phyloP scores from a whole-genome alignment of 257 asterid species.

The Fraxinus cuspidata region DNA sequence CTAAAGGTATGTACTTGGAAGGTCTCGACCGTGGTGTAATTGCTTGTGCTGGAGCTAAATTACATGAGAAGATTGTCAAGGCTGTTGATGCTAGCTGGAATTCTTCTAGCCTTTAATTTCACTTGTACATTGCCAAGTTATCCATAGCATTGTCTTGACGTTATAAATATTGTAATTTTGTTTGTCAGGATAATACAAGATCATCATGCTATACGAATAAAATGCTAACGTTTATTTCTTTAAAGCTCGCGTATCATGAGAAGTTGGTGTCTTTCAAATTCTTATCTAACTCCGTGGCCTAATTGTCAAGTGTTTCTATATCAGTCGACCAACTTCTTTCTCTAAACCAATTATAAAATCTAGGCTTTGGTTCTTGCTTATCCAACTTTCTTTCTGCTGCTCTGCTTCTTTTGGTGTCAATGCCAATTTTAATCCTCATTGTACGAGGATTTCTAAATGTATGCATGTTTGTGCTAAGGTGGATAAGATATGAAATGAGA shows the following conservation, averaged over 20 bases:
- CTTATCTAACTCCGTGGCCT: neutral
- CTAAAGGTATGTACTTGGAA: slow-evolving; percentile 71
- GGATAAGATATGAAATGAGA: too few species aligned
- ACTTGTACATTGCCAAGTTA: neutral
- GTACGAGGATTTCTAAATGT: too few species aligned
- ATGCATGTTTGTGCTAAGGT: too few species aligned
- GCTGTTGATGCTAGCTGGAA: slow-evolving; percentile 91
- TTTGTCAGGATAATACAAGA: neutral
- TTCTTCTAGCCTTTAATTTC: slow-evolving; percentile 62
- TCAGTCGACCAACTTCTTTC: too few species aligned
- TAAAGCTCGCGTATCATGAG: neutral
- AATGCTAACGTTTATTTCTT: neutral
- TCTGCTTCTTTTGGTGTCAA: too few species aligned
- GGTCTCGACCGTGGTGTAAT: slow-evolving; percentile 85
- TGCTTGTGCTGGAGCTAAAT: slow-evolving; percentile 62
- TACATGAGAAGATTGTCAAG: slow-evolving; percentile 67
- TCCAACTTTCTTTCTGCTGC: too few species aligned
- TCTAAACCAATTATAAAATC: too few species aligned
- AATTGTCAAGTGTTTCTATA: neutral
- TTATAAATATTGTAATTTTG: neutral
- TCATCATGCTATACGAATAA: neutral
- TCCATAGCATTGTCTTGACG: slow-evolving; percentile 5
- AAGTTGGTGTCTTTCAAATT: neutral
- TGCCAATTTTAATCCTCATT: too few species aligned
- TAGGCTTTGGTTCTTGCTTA: too few species aligned